Base-by-base conservation (phyloP, 768 basidiomycete species). In the Tricholoma sp. region DNA sequence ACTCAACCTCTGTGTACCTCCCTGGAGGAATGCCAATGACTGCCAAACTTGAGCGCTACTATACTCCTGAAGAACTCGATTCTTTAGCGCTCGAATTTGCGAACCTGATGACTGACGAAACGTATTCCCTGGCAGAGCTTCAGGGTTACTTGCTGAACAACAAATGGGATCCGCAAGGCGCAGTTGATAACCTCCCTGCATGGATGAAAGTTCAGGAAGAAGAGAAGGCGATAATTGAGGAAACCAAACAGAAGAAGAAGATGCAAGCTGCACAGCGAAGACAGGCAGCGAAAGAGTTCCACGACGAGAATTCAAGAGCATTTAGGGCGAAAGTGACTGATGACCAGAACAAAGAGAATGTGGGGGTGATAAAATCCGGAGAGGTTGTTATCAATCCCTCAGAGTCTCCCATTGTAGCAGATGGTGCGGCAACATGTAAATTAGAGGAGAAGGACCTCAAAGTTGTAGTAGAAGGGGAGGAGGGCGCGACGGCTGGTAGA, bases 51-150 rank as follows among this genome's bases (percentile, higher is more conserved):
- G 7, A 19, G 9, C n/a, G 41, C 41, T 43, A 43, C 41, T 43
- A 43, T 10, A 19, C 41, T 4, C 9, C 41, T 21, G 19, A 43
- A 8, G 41, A 43, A 43, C 43, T 54, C 47, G 56, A 19, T 18
- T 50, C 39, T 51, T 51, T 43, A 10, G 41, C 41, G 18, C 1
- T 10, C 21, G 41, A 43, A 21, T 86, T 84, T 62, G 70, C 77
- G 0, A 58, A 64, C 0, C 56, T 56, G 2, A 67, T 85, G 21
- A 82, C 84, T 0, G 68, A 75, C 7, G 60, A 76, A 46, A 75
- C 77, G 58, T 81, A 84, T 63, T 80, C 81, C 32, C 79, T 81
- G 0, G 83, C 85, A 0, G 82, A 84, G 56, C 72, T 88, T 3
- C 84, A 85, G 62, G 82, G 83, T 1, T 86, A 77, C 65, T 71